These are phyloP conservation scores for Pythium aquatile DNA, from an alignment of 352 stramenopile genomes.

Conservation along the genomic window DNA sequence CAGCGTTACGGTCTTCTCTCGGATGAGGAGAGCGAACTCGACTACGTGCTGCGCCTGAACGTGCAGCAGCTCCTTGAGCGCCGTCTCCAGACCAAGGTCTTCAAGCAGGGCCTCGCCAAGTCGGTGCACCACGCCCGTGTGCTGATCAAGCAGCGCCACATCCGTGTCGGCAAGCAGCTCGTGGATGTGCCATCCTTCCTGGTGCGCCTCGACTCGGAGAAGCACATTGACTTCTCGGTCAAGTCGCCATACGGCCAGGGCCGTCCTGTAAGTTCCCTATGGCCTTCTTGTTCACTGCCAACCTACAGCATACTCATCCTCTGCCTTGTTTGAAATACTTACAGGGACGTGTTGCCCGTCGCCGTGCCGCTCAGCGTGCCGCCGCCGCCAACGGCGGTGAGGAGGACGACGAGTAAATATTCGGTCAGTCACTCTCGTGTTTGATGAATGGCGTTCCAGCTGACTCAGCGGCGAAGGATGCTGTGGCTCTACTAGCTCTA, in stretches of 20 bases:
- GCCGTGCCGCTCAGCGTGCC: constrained; percentile 92
- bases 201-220: constrained; percentile 97
- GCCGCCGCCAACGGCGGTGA: constrained; percentile 87
- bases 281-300: background rate
- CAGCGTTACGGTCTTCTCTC: constrained; percentile 95
- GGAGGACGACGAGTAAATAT: constrained; percentile 83
- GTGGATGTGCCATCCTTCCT: constrained; percentile 99
- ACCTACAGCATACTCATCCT: background rate
- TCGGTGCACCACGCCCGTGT: constrained; percentile 99
- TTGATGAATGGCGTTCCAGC: constrained; percentile 10
- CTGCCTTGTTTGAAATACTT: constrained; percentile 9
- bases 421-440: constrained; percentile 18
- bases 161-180: constrained; percentile 98
- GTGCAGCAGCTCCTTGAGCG: constrained; percentile 99
- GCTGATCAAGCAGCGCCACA: constrained; percentile 99
- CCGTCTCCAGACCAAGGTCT: constrained; percentile 98
- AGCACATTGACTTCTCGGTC: constrained; percentile 99
- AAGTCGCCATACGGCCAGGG: constrained; percentile 98
- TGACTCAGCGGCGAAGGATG: constrained; percentile 19
- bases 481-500: constrained; percentile 33
- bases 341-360: constrained; percentile 93
- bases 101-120: constrained; percentile 99
- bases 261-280: constrained; percentile 59
- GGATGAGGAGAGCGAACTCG: constrained; percentile 98
- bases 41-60: constrained; percentile 98